These are phyloP conservation scores for Penicillium sp. DNA, from an alignment of 2,329 filamentous ascomycete genomes.

Conservation along the genomic window DNA sequence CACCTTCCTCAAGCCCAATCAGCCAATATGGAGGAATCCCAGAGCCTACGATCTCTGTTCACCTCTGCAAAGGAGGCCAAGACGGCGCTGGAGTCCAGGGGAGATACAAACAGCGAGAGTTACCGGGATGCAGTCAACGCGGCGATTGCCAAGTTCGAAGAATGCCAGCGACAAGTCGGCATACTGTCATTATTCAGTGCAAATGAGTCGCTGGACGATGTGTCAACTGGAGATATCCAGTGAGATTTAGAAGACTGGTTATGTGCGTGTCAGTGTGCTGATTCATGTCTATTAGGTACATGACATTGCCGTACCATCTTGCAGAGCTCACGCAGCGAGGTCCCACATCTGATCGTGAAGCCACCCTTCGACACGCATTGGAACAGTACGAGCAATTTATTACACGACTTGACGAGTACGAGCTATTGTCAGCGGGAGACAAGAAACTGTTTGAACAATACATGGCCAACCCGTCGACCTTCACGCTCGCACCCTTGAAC, in stretches of 20 bases:
- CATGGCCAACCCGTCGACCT: conserved; percentile 68
- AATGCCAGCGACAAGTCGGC: conserved; percentile 69
- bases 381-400: conserved; percentile 78
- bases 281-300: conserved; percentile 55
- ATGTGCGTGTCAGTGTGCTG: conserved; percentile 16
- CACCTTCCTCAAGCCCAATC: background rate
- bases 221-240: conserved; percentile 80
- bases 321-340: conserved; percentile 74
- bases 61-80: conserved; percentile 58
- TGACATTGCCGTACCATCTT: conserved; percentile 74
- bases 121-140: conserved; percentile 69
- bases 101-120: conserved; percentile 63
- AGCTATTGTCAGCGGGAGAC: conserved; percentile 66
- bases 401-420: conserved; percentile 75
- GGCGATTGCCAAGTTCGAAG: conserved; percentile 71
- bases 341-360: conserved; percentile 65
- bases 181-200: conserved; percentile 81
- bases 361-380: conserved; percentile 64
- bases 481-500: conserved; percentile 68
- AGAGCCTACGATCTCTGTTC: conserved; percentile 60
- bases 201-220: conserved; percentile 86
- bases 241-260: conserved; percentile 41
- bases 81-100: conserved; percentile 61
- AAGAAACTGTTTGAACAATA: conserved; percentile 72
- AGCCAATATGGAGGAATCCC: conserved; percentile 46